Base-by-base conservation (phyloP, 1,284 basidiomycete genomes). In the Ustilago cynodontis region DNA sequence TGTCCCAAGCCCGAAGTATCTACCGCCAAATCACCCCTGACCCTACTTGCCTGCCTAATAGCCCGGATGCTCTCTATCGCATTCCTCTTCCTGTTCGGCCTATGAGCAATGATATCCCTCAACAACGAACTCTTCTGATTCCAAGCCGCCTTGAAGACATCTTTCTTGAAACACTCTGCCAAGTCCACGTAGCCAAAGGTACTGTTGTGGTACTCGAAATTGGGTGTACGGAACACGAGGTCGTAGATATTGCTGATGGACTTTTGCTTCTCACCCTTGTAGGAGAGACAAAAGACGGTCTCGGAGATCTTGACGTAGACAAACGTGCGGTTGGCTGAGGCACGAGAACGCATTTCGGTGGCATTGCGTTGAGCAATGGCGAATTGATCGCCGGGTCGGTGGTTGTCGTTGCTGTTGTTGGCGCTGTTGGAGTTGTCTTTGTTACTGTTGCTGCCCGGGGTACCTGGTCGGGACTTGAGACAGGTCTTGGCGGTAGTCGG, bases 171-270 rank as follows among this genome's bases (percentile, higher is more conserved):
- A 53, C 65, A 65, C 26, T 84, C 82, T 8, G 78, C 80, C 28
- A 86, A 60, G 50, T 86, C 82, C 14, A 80, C 71, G 62, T 82
- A 82, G 2, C 92, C 93, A 90, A 91, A 94, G 0, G 94, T 94
- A 86, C 93, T 91, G 85, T 95, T 94, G 74, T 90, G 90, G 86
- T 94, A 95, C 80, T 92, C 91, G 54, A 97, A 86, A 14, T 83
- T 82, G 4, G 89, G 89, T 14, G 88, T 87, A 51, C 86, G 85
- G 82, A 89, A 88, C 35, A 87, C 87, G 64, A 90, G 87, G 70
- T 89, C 89, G 77, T 88, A 89, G 33, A 89, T 81, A 65, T 90
- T 87, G 2, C 88, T 87, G 56, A 88, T 83, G 28, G 87, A 87
- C 79, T 88, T 88, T 28, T 87, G 82, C 65, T 86, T 87, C 56